Conservation (phyloP, 768 basidiomycete species). For the Rhizopogon rudus region DNA sequence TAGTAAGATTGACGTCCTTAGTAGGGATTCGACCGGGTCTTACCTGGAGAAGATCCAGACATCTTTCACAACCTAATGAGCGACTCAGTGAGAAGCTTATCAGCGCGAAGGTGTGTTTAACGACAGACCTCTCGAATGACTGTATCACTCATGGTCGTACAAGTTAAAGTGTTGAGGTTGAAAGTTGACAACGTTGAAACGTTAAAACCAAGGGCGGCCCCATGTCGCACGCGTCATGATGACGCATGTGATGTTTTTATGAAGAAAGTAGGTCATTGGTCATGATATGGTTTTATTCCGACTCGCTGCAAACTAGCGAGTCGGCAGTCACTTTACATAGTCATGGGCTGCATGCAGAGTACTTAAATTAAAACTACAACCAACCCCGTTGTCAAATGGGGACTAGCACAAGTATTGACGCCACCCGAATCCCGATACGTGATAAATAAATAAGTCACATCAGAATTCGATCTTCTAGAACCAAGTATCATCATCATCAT, state of each 20-base stretch:
- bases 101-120: background rate
- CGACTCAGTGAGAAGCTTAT: background rate
- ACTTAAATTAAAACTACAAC: too few relatives aligned
- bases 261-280: too few relatives aligned
- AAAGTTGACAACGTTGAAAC: background rate
- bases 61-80: conserved; percentile 39
- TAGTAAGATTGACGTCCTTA: conserved; percentile 4
- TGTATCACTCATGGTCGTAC: conserved; percentile 26
- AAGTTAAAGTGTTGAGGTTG: background rate
- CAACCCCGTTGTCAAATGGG: too few relatives aligned
- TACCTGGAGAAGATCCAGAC: conserved; percentile 67
- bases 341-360: too few relatives aligned
- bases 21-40: conserved; percentile 7
- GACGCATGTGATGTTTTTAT: background rate
- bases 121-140: conserved; percentile 39
- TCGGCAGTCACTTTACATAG: too few relatives aligned
- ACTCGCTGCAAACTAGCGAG: too few relatives aligned
- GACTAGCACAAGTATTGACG: too few relatives aligned
- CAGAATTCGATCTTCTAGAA: too few relatives aligned
- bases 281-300: too few relatives aligned
- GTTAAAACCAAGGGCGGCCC: too few relatives aligned
- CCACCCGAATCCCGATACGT: too few relatives aligned
- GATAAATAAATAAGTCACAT: too few relatives aligned
- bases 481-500: conserved; percentile 1
- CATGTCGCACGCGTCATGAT: background rate